Base-by-base conservation (phyloP, 805 yeast species). In the Danielia oregonensis region DNA sequence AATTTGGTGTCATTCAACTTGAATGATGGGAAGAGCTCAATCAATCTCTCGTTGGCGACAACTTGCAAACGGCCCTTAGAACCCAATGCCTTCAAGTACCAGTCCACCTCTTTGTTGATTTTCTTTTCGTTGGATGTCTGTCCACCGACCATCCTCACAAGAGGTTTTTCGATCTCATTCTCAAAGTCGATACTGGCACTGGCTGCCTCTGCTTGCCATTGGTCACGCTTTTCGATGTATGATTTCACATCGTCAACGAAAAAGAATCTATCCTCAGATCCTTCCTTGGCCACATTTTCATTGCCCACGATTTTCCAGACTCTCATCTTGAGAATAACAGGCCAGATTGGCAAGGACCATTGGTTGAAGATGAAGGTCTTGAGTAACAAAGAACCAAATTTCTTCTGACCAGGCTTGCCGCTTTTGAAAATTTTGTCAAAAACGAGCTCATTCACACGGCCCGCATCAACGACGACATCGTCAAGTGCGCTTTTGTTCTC, bases 281-380 rank as follows among this genome's bases (percentile, higher is more conserved):
- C 61, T n/a, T 24, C 28, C n/a, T 22, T 26, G 9, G 45, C 36
- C 13, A 36, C 18, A 35, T 54, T 54, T 30, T 52, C 52, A 1
- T 28, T 31, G 18, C 57, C 48, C 6, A 60, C 39, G 14, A 65
- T 46, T 7, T 27, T 40, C 72, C 72, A 67, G 3, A 50, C 61
- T 18, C 65, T 61, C 27, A 65, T 57, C 51, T 87, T 84, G 15
- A 86, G 65, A 14, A 60, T 69, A 13, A 67, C 40, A 5, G 69
- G 59, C 44, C 48, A 56, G 15, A 37, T 37, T 7, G 54, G 32
- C 24, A 61, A 45, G 1, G 68, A 54, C 50, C 86, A 83, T 56
- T 87, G 93, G 36, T 82, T 78, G 13, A 82, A 76, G 49, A 86
- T 68, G 44, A 80, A 84, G 0, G 88, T 74, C 38, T 58, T 57